Evolutionary conservation across 805 yeast species (phyloP).

Genomic region (Candida taoyuanica): DNA sequence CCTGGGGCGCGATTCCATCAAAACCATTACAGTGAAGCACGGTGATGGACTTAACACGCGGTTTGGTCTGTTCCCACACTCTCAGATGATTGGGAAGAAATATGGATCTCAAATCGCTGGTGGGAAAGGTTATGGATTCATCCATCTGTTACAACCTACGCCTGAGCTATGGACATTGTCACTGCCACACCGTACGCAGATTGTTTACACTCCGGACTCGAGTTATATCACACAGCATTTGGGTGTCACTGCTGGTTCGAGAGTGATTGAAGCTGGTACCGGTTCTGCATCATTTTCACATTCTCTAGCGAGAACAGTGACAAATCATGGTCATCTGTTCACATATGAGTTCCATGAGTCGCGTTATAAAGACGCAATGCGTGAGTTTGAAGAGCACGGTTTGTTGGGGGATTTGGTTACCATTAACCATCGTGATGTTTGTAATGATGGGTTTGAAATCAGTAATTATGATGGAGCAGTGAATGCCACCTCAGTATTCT

Average conservation of each 20-base stretch:
- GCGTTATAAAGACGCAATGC: slow-evolving; percentile 71
- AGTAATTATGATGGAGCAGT: slow-evolving; percentile 33
- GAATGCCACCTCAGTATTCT: slow-evolving; percentile 72
- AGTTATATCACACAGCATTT: slow-evolving; percentile 84
- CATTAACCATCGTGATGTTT: slow-evolving; percentile 88
- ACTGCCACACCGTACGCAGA: slow-evolving; percentile 95
- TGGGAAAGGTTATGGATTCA: slow-evolving; percentile 72
- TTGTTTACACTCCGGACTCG: slow-evolving; percentile 94
- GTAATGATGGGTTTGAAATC: slow-evolving; percentile 75
- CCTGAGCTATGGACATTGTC: slow-evolving; percentile 97
- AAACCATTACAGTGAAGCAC: slow-evolving; percentile 59
- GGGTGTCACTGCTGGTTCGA: slow-evolving; percentile 64
- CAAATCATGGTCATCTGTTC: slow-evolving; percentile 53
- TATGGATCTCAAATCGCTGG: slow-evolving; percentile 86
- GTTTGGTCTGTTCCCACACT: slow-evolving; percentile 86
- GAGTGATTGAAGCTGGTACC: slow-evolving; percentile 95
- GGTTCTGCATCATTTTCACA: slow-evolving; percentile 97
- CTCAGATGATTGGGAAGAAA: slow-evolving; percentile 69
- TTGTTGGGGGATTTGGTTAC: slow-evolving; percentile 45
- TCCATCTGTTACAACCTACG: slow-evolving; percentile 84
- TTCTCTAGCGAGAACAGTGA: slow-evolving; percentile 76
- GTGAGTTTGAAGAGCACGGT: slow-evolving; percentile 73
- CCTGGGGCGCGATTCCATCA: slow-evolving; percentile 73
- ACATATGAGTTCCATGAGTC: slow-evolving; percentile 91
- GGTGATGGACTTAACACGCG: slow-evolving; percentile 74